Conservation (phyloP, 2,329 filamentous ascomycete genomes). For the Coleophoma crateriformis region DNA sequence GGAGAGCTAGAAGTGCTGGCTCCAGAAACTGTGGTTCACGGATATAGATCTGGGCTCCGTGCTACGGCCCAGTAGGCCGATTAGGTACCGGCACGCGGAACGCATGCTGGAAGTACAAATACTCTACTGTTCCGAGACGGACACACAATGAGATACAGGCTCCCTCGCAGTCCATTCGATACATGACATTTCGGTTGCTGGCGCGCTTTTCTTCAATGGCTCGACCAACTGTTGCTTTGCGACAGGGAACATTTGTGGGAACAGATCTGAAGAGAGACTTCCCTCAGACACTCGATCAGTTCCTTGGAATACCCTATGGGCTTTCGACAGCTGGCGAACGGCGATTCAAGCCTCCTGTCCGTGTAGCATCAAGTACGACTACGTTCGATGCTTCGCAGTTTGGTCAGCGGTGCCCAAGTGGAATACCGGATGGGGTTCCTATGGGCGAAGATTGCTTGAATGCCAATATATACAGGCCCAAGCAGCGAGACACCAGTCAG, state of each 20-base stretch:
- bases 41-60: not conserved
- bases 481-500: constrained; percentile 16
- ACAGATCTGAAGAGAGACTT: constrained; percentile 8
- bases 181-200: too few relatives aligned
- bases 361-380: constrained; percentile 9
- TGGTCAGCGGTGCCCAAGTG: constrained; percentile 24
- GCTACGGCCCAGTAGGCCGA: not conserved
- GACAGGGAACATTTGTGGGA: constrained; percentile 22
- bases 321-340: constrained; percentile 38
- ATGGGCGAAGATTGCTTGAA: constrained; percentile 46
- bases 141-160: too few relatives aligned
- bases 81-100: not conserved
- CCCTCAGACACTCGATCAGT: constrained; percentile 28
- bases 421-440: constrained; percentile 1
- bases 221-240: constrained; percentile 12
- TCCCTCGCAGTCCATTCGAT: too few relatives aligned
- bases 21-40: not conserved
- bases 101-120: not conserved
- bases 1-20: too few relatives aligned
- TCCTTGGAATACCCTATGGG: constrained; percentile 44
- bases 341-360: constrained; percentile 33
- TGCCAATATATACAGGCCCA: constrained; percentile 39
- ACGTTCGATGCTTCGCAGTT: constrained; percentile 30
- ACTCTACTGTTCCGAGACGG: too few relatives aligned
- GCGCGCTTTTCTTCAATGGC: not conserved